Evolutionary conservation across 208 protist genomes (phyloP), one percentile per base, ranked within the genome.

Genomic region (Leishmania braziliensis): DNA sequence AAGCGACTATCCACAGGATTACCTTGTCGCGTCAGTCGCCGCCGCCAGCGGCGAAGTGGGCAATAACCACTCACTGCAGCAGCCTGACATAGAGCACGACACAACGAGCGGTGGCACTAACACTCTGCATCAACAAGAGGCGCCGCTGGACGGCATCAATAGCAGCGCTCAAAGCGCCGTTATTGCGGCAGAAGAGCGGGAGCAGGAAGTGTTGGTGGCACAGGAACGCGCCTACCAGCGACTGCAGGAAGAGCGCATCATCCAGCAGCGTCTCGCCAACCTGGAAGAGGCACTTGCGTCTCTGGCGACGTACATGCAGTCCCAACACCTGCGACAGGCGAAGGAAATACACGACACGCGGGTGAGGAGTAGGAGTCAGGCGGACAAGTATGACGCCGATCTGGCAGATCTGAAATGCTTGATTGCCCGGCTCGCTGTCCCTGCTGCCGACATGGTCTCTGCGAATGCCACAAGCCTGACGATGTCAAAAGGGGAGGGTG

Each of bases 231-330:
- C 78, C 50, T 77, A 72, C 56, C 74, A 85, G 26, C 75, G 62
- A 3, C 73, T 86, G 58, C 81, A 79, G 69, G 68, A 85, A 20
- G 76, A 83, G 5, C 79, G 77, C 43, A 79, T 79, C 48, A n/a
- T 51, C 16, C 77, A 89, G 36, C 78, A 83, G 80, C 91, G 93
- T 51, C 63, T 97, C 39, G 78, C 74, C 4, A 88, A 89, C n/a
- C 78, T 93, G 23, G 93, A 97, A 62, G 77, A 87, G n/a, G 87
- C 84, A 10, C 81, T 91, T 8, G 83, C 87, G n/a, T 82, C 82
- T 51, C 69, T 96, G 23, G 84, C 83, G 23, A 70, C 80, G 62
- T 84, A 91, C 62, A 82, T 93, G 63, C 87, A 90, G 36, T 39
- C 73, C 20, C 73, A 88, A 54, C 69, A 91, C 26, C 63, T 75